Evolutionary conservation across 768 basidiomycete genomes (phyloP), one percentile per base, ranked within the genome.

Genomic region (Suillus brevipes): DNA sequence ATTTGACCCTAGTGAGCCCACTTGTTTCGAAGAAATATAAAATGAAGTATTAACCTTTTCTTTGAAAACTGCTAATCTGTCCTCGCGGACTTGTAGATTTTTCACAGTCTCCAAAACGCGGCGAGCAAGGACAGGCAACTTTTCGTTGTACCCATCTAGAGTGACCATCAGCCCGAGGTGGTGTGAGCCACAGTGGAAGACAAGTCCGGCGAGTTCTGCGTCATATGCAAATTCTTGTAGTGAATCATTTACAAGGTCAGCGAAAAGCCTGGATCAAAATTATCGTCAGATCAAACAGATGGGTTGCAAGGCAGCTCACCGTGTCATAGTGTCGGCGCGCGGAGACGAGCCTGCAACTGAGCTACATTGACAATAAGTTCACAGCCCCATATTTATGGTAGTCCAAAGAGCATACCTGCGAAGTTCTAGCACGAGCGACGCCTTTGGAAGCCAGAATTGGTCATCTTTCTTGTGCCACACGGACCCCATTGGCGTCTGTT

Each of bases 401-500:
- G 49, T 36, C 34, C 49, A 50, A 43, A 38, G 45, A 43, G 45
- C 78, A 25, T 73, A 91, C 92, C 87, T 92, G 70, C 90, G 84
- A 53, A 96, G 79, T 68, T 92, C 87, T 62, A 98, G 82, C 63
- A 89, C 78, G 25, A 90, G 84, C 66, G 87, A 84, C 2, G 95
- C 94, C 72, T 92, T 94, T 0, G 97, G 97, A 12, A 97, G 87
- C 91, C 94, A 97, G 81, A 97, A 99, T 66, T 83, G 85, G 75
- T 99, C 97, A 74, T 99, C 97, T 74, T 95, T 95, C 82, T 99
- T 99, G 78, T 95, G 87, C 96, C 97, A 99, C 4, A 99, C 78
- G 14, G 88, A 84, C 5, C 89, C 90, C 34, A 89, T 70, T 0
- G 85, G 78, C 0, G 88, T 91, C 75, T 95, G 85, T 38, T 86